phyloP scores from a whole-genome alignment of 2,329 filamentous ascomycete species.

The Aspergillus ochraceoroseus region DNA sequence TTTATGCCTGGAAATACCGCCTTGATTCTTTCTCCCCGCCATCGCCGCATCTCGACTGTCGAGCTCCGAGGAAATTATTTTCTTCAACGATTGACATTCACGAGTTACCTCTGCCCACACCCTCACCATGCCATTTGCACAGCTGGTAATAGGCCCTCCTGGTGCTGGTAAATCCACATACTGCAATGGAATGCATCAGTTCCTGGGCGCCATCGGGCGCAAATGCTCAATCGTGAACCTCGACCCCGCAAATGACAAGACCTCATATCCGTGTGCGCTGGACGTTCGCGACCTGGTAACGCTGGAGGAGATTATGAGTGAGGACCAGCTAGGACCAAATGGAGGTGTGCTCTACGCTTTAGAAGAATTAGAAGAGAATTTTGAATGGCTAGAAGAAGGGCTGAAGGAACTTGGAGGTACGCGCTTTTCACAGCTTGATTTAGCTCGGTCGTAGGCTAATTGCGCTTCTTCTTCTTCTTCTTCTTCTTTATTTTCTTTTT shows the following conservation, averaged over 20 bases:
- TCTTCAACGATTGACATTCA: no score
- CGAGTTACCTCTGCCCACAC: background rate
- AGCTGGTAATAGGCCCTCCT: conserved; percentile 88
- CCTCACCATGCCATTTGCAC: conserved; percentile 55
- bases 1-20: conserved; percentile 35
- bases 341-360: conserved; percentile 89
- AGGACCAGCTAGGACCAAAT: conserved; percentile 85
- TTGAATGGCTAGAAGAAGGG: conserved; percentile 82
- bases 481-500: no score
- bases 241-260: conserved; percentile 92
- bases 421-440: conserved; percentile 14
- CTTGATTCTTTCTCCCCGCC: conserved; percentile 27
- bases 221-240: conserved; percentile 95
- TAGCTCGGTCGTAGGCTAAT: conserved; percentile 7
- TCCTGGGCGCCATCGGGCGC: conserved; percentile 89
- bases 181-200: conserved; percentile 98
- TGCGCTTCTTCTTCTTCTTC: no score
- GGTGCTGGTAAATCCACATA: conserved; percentile 96
- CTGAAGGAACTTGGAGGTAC: conserved; percentile 66
- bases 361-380: conserved; percentile 89
- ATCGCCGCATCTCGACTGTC: conserved; percentile 5
- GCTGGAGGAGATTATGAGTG: conserved; percentile 89
- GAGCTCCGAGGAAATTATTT: conserved; percentile 1
- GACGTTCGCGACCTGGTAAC: conserved; percentile 87
- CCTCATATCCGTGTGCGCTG: conserved; percentile 79